A percentile compares a stretch with the other conserved stretches of the same genome.
Evolutionary conservation across 139 green algal genomes (phyloP).

Genomic region (Picochlorum sp.): DNA sequence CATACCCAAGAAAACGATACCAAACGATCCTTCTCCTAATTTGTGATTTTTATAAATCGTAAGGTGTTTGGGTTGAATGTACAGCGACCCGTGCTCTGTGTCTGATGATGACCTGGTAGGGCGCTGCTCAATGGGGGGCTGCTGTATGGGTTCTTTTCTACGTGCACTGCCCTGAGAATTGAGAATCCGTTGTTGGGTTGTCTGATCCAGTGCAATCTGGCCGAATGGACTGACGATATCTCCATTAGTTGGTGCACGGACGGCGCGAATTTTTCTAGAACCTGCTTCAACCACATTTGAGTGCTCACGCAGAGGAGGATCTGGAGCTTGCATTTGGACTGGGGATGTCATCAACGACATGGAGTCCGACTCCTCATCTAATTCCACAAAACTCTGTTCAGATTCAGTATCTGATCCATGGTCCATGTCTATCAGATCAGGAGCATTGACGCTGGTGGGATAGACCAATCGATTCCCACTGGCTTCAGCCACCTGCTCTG

Average conservation of each 20-base stretch:
- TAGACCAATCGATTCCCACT: background rate
- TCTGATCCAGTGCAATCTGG: background rate
- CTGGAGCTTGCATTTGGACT: background rate
- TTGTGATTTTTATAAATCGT: background rate
- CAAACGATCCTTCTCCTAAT: conserved; percentile 12
- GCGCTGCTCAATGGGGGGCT: background rate
- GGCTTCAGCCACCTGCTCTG: background rate
- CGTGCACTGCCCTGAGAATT: background rate
- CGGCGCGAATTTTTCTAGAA: background rate
- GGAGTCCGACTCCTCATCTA: background rate
- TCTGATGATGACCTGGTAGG: background rate
- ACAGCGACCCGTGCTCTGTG: background rate
- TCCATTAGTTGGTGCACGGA: background rate
- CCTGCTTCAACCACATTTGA: too few relatives aligned
- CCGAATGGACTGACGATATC: background rate
- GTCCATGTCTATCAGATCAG: background rate
- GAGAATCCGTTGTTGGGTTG: background rate
- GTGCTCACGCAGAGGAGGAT: background rate
- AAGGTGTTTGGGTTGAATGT: background rate
- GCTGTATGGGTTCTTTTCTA: background rate
- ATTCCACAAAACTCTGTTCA: background rate
- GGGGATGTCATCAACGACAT: background rate
- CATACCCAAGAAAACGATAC: conserved; percentile 2
- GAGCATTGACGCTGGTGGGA: background rate
- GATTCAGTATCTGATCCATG: too few relatives aligned